Evolutionary conservation across 2,329 filamentous ascomycete species (phyloP).

Genomic region (Aspergillus unguis): DNA sequence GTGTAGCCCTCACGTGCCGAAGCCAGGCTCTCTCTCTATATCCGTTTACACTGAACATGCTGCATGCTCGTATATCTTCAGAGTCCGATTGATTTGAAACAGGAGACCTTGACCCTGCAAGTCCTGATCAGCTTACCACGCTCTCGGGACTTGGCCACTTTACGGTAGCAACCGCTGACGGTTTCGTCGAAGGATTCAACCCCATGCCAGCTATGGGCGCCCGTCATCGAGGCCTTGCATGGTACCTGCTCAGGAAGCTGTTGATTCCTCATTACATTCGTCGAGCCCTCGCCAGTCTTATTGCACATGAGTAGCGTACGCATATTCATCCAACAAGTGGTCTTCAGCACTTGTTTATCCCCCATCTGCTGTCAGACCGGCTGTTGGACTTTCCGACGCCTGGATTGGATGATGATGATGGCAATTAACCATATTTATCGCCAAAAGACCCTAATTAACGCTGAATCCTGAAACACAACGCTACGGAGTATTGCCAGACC

Average conservation of each 20-base stretch:
- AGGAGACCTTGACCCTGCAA: too few species aligned
- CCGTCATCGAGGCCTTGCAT: not conserved
- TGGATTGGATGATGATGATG: not conserved
- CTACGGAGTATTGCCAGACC: not conserved
- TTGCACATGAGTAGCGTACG: not conserved
- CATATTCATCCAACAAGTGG: conserved; percentile 1
- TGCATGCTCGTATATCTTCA: too few species aligned
- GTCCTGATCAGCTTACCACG: not conserved
- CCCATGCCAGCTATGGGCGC: not conserved
- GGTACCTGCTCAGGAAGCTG: conserved; percentile 6
- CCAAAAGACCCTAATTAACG: not conserved
- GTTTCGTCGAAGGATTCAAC: conserved; percentile 5
- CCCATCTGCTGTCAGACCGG: not conserved
- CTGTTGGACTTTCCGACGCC: not conserved
- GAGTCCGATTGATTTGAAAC: too few species aligned
- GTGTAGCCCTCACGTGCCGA: too few species aligned
- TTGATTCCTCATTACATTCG: not conserved
- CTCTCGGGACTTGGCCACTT: not conserved
- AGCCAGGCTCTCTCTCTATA: too few species aligned
- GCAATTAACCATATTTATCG: not conserved
- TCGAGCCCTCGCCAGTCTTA: not conserved
- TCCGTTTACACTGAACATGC: too few species aligned
- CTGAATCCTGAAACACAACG: not conserved
- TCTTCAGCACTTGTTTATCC: not conserved
- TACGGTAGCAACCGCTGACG: not conserved